These are phyloP conservation scores for Corinectria fuckeliana DNA, from an alignment of 2,329 filamentous ascomycete genomes.

Conservation along the genomic window DNA sequence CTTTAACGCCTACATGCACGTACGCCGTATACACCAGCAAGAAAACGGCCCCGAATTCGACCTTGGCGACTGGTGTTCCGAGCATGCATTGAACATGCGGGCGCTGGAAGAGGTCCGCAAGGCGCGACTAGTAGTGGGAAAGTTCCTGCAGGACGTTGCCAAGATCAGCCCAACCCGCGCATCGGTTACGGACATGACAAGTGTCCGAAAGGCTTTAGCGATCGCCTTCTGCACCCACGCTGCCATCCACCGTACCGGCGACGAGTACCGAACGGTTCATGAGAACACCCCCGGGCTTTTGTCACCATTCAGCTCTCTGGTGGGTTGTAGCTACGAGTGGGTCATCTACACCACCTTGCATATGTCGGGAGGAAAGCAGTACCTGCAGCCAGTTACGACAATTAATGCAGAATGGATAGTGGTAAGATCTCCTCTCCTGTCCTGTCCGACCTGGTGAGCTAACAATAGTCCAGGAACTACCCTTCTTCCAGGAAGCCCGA, in stretches of 20 bases:
- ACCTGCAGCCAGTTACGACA: slow-evolving; percentile 9
- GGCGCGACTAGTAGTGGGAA: neutral
- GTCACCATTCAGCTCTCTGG: neutral
- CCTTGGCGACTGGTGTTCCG: neutral
- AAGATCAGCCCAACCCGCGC: neutral
- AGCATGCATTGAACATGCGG: slow-evolving; percentile 1
- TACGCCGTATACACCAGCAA: neutral
- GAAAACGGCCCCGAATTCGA: neutral
- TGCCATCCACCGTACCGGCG: slow-evolving; percentile 1
- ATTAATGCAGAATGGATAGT: slow-evolving; percentile 14
- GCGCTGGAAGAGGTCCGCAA: slow-evolving; percentile 11
- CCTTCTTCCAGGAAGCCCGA: neutral
- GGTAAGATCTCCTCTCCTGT: neutral
- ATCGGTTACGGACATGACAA: slow-evolving; percentile 11
- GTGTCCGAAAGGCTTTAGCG: slow-evolving; percentile 13
- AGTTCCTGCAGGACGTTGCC: neutral
- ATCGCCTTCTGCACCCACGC: slow-evolving; percentile 13
- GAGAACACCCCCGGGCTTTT: slow-evolving; percentile 9
- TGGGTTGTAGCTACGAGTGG: neutral
- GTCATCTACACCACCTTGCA: slow-evolving; percentile 4
- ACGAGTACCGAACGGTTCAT: slow-evolving; percentile 17
- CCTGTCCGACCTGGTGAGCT: neutral
- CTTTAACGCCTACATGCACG: slow-evolving; percentile 2
- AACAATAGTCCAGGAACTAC: neutral
- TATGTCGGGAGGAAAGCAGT: neutral